Evolutionary conservation across 2,329 filamentous ascomycete genomes (phyloP), one percentile per base, ranked within the genome.

Genomic region (Alternaria hordeiaustralica): DNA sequence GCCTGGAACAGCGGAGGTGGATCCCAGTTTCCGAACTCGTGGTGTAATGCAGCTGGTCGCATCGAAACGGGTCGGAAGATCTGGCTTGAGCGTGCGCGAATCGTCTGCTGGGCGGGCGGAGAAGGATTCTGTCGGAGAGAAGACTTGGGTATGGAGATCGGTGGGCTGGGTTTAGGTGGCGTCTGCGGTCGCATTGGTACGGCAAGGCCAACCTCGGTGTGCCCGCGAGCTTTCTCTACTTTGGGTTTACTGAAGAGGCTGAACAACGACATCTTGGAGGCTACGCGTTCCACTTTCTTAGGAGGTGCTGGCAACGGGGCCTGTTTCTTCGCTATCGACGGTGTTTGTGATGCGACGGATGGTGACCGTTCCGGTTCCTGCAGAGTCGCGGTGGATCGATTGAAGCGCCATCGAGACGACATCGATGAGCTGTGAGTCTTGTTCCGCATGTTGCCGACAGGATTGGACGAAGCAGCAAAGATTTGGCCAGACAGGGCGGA

Each of bases 1-100:
- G 92, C 93, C 77, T 97, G 92, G 78, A 94, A 96, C 12, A 97
- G 82, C 2, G 93, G 92, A 7, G 93, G 92, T 8, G 82, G 79
- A 6, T 82, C 78, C 78, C 82, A 84, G 53, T 71, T 67, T 21
- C 61, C 66, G 15, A 90, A 62, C 13, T 76, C 70, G 46, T 64
- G 69, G 9, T 63, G 61, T 49, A 61, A 55, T 18, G 67, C 63
- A 10, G 71, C 47, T 30, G 74, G 67, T 60, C 70, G 73, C 60
- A 75, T 67, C 9, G 76, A 77, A 64, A 67, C 72, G 30, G 75
- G 75, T 20, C 74, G 65, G n/a, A 78, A 71, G 36, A 76, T 75
- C 25, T 72, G 69, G 61, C 73, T 76, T 8, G 75, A 77, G 54
- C 76, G 74, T 46, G 76, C 69, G 28, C 75, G 74, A 41, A 76